Evolutionary conservation across 2,329 filamentous ascomycete genomes (phyloP).

Genomic region (Sclerotinia glacialis): DNA sequence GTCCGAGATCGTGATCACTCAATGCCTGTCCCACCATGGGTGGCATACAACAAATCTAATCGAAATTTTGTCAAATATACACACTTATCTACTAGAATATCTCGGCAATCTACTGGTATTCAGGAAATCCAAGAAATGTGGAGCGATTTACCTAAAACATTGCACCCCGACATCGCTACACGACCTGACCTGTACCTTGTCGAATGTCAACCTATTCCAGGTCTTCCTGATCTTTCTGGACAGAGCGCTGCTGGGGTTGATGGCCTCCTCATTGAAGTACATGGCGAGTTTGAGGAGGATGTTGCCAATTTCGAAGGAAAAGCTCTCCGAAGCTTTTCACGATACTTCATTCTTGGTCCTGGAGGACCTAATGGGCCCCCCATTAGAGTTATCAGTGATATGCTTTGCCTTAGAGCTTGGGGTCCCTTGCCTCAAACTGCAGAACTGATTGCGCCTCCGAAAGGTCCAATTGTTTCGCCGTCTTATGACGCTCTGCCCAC

Average conservation of each 20-base stretch:
- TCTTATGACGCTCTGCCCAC: constrained; percentile 23
- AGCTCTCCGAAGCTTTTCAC: constrained; percentile 74
- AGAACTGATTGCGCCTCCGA: constrained; percentile 1
- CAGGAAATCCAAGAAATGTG: constrained; percentile 66
- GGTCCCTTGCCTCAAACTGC: constrained; percentile 45
- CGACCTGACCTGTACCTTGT: constrained; percentile 74
- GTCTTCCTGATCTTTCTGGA: constrained; percentile 66
- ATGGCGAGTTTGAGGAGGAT: constrained; percentile 80
- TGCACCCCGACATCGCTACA: constrained; percentile 67
- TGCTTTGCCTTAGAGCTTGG: constrained; percentile 70
- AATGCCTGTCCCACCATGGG: constrained; percentile 58
- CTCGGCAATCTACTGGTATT: constrained; percentile 63
- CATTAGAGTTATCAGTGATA: constrained; percentile 76
- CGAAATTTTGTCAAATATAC: constrained; percentile 73
- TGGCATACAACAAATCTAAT: constrained; percentile 71
- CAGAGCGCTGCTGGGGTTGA: constrained; percentile 66
- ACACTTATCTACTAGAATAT: constrained; percentile 57
- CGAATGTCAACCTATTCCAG: constrained; percentile 73
- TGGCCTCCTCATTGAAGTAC: constrained; percentile 74
- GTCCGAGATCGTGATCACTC: constrained; percentile 47
- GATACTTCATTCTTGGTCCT: constrained; percentile 76
- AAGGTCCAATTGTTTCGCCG: constrained; percentile 26
- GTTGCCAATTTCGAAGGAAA: constrained; percentile 54
- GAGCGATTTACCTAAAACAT: constrained; percentile 67
- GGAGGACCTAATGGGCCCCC: constrained; percentile 56